Evolutionary conservation across 331 rosid genomes (phyloP), one percentile per base, ranked within the genome.

Genomic region (Quercus lobata): DNA sequence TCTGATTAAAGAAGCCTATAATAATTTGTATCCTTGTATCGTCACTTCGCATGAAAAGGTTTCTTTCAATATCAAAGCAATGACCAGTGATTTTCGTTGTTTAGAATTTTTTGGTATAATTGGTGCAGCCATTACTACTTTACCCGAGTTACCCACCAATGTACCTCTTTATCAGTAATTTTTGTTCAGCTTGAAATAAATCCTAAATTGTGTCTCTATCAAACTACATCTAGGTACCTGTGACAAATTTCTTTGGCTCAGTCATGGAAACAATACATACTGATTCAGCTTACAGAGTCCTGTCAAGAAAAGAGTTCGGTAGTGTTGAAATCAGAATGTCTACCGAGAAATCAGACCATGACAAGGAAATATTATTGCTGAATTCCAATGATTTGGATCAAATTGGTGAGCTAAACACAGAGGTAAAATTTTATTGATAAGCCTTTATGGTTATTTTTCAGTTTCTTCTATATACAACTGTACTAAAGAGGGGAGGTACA

Each of bases 211-310:
- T 27, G 63, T 35, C 75, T 37, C 22, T 79, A 34, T 66, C 63
- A n/a, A 24, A 17, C 25, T 57, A 53, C 75, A 34, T 55, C 70
- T 84, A 95, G 97, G 97, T 90, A 75, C 93, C 96, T 3, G 97
- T 95, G 83, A 91, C 97, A 12, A 92, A 89, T 88, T 95, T 95
- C 87, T 95, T 95, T 80, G 98, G 97, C 79, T 95, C 97, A 30
- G 97, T 90, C 74, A 95, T 92, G 97, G 90, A 92, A 86, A 91
- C 90, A 17, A 78, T 95, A 85, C 97, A 91, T 87, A 92, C 97
- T 49, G 96, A 90, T 85, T 92, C 97, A 12, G 93, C 97, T 68
- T 95, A 95, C 78, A 84, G 76, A 54, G 79, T 80, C 62, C 66
- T 5, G 77, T 46, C 84, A 15, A 86, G 71, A 57, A 86, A 72